Evolutionary conservation across 2,329 filamentous ascomycete species (phyloP), one percentile per base, ranked within the genome.

Genomic region (Paraphoma chrysanthemicola): DNA sequence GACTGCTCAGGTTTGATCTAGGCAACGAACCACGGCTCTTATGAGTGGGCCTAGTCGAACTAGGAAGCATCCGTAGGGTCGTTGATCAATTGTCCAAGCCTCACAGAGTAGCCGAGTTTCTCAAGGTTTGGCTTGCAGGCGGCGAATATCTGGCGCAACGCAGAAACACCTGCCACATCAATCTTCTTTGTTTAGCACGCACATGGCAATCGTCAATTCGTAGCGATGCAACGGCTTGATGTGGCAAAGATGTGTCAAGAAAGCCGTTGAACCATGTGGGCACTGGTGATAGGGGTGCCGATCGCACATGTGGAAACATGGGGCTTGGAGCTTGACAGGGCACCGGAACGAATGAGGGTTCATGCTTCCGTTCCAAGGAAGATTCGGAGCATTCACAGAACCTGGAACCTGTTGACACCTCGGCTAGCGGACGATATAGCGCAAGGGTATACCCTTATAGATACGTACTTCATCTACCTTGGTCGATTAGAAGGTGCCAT

Each of bases 261-360:
- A 33, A 9, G 57, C 59, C 62, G 62, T 69, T 64, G 59, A 59
- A 66, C 62, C 61, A 66, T 67, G 62, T 64, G 57, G 54, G 58
- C 62, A 62, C 56, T 56, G 50, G 51, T 67, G 64, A 63, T 61
- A 67, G 60, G 57, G 59, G 52, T 58, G 65, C 44, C 56, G 67
- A 65, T 69, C 68, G 48, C 57, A 49, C 47, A 62, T 48, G 54
- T 42, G 53, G 44, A 59, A 59, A 57, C 51, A 51, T 57, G 44
- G 44, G 53, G 55, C 56, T 59, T 63, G 57, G 57, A 48, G 42
- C 44, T 42, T 50, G 51, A 45, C 50, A 61, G 49, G 50, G 53
- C 23, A 41, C 29, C 29, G 42, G 53, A 46, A 57, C 66, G 63
- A 70, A 69, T 67, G 53, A 62, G 46, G 54, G 41, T 38, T 38